A percentile compares a stretch with the other conserved stretches of the same genome.
These are phyloP conservation scores for Reticulomyxa filosa DNA, from an alignment of 78 protist species.

Conservation along the genomic window DNA sequence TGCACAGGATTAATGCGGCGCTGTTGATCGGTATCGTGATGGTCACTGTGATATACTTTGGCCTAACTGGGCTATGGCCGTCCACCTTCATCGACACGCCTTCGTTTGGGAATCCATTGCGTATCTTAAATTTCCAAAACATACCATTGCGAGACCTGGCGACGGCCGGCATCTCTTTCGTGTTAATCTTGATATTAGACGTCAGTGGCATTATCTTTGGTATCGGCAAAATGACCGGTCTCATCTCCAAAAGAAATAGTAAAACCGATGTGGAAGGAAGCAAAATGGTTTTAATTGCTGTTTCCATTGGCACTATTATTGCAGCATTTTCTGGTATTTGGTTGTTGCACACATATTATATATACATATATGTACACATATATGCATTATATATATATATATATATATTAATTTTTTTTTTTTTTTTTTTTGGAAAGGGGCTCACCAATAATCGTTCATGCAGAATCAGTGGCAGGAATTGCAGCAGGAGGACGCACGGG, in stretches of 20 bases:
- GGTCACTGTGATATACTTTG: too few relatives aligned
- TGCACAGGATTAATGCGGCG: not conserved
- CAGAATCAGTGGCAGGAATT: constrained; percentile 1
- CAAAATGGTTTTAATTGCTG: not conserved
- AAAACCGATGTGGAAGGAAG: not conserved
- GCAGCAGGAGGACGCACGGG: constrained; percentile 10
- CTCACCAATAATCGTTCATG: not conserved
- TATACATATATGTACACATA: too few relatives aligned
- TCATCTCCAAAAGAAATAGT: not conserved
- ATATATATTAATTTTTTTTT: too few relatives aligned
- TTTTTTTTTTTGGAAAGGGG: too few relatives aligned
- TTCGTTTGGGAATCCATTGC: too few relatives aligned
- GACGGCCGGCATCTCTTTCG: not conserved
- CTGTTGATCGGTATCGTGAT: not conserved
- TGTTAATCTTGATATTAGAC: not conserved
- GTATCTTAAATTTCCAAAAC: too few relatives aligned
- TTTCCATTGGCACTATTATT: not conserved
- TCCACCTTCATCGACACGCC: too few relatives aligned
- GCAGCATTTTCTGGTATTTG: constrained; percentile 5
- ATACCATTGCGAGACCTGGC: too few relatives aligned
- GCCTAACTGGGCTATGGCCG: too few relatives aligned
- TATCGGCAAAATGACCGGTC: not conserved
- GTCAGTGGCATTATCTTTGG: not conserved
- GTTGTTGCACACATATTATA: too few relatives aligned
- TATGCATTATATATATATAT: too few relatives aligned